Percentiles rank a stretch among this genome's conserved stretches.
phyloP scores from a whole-genome alignment of 2,329 filamentous ascomycete species.

The Fusarium burgessii region DNA sequence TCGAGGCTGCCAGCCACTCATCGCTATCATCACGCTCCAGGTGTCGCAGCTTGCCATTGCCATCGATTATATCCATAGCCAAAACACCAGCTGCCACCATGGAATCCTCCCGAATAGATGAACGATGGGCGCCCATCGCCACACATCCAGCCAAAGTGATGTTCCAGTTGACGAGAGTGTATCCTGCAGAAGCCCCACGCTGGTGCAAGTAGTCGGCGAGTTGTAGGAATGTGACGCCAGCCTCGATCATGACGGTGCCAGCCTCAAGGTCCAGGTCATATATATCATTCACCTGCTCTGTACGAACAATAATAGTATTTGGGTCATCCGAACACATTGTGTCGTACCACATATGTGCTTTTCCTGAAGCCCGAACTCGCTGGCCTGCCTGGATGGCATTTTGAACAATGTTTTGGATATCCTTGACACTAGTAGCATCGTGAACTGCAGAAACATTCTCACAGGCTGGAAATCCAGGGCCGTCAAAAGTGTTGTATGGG shows the following conservation, averaged over 20 bases:
- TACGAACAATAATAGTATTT: background rate
- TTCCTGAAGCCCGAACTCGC: background rate
- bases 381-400: background rate
- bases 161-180: conserved; percentile 15
- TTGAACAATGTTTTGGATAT: conserved; percentile 1
- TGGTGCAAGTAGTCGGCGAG: conserved; percentile 5
- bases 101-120: background rate
- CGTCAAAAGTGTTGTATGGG: conserved; percentile 10
- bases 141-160: conserved; percentile 2
- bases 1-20: conserved; percentile 5
- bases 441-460: background rate
- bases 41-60: background rate
- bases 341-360: conserved; percentile 21
- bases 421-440: conserved; percentile 2
- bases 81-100: conserved; percentile 10
- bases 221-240: background rate
- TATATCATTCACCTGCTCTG: conserved; percentile 3
- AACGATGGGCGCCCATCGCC: background rate
- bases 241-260: conserved; percentile 10
- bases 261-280: conserved; percentile 1
- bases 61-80: background rate
- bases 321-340: conserved; percentile 13
- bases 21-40: background rate
- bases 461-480: background rate
- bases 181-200: background rate